Conservation (phyloP, 352 stramenopile species). For the Pythium oligandrum region DNA sequence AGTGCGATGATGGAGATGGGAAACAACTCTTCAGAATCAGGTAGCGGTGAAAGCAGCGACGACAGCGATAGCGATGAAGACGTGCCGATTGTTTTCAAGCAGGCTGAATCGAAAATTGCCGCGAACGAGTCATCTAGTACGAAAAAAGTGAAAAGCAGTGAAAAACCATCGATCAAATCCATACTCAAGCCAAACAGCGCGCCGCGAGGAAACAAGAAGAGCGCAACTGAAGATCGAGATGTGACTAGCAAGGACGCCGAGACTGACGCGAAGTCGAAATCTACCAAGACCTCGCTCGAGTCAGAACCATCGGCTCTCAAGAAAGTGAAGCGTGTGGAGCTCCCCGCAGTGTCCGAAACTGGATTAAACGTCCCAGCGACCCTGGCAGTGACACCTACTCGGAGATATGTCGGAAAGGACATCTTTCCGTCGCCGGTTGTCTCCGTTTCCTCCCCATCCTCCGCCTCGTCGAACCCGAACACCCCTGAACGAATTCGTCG, state of each 20-base stretch:
- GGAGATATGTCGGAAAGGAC: neutral
- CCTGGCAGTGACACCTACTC: neutral
- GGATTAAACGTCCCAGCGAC: too few species aligned
- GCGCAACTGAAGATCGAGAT: too few species aligned
- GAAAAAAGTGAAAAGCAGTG: neutral
- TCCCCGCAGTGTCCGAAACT: too few species aligned
- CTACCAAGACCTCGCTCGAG: too few species aligned
- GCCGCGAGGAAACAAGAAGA: too few species aligned
- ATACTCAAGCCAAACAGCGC: too few species aligned
- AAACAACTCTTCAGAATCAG: conserved; percentile 13
- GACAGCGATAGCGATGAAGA: conserved; percentile 7
- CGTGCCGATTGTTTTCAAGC: neutral
- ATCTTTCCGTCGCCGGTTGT: conserved; percentile 55
- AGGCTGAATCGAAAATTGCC: conserved; percentile 4
- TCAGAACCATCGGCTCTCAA: too few species aligned
- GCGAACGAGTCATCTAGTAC: neutral
- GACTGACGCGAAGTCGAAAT: too few species aligned
- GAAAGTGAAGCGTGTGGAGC: too few species aligned
- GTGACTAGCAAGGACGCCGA: too few species aligned
- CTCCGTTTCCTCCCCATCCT: conserved; percentile 61
- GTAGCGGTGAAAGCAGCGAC: conserved; percentile 13
- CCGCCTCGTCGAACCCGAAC: conserved; percentile 55
- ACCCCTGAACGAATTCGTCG: conserved; percentile 34
- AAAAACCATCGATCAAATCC: too few species aligned
- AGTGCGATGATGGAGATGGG: conserved; percentile 18